Evolutionary conservation across 345 rosid species (phyloP), one percentile per base, ranked within the genome.

Genomic region (Ailanthus altissimus): DNA sequence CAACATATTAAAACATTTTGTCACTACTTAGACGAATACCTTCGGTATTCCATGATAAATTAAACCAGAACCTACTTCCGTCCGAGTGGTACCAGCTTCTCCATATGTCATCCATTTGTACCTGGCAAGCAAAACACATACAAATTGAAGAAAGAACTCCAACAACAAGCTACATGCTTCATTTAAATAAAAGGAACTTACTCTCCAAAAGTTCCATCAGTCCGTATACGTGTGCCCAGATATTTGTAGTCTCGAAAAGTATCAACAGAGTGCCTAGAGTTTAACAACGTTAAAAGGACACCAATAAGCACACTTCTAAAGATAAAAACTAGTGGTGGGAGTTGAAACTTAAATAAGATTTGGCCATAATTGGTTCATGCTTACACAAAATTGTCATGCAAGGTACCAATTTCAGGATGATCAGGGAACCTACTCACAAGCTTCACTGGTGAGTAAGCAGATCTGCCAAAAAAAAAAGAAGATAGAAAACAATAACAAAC

Each of bases 41-140:
- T 83, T 78, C 8, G 88, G 81, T 82, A 93, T 85, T 72, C 98
- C 97, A 58, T 92, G 85, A 81, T 85, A 80, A 69, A 89, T 64
- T 60, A 96, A 87, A 70, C 91, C 98, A 74, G 98, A 92, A 81
- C 99, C 99, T 45, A 96, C 67, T 28, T 90, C 91, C 67, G 94
- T 81, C 64, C 98, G 91, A 54, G 97, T 97, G 40, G 97, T 90
- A 66, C 93, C 95, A 49, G 82, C 97, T 85, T 96, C 99, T 81
- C 98, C 97, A 82, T 85, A 96, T 26, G 99, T 96, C 92, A 96
- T 89, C 98, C 99, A 96, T 88, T 93, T 92, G 85, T 96, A 96
- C 80, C 99, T 80, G 47, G 26, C 38, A 38, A 43, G 32, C 71
- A 75, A 13, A 66, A 66, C 68, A 51, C 50, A 77, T 40, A 59